Percentiles rank a stretch among this genome's conserved stretches.
These are phyloP conservation scores for Paecilomyces dactylethromorphus DNA, from an alignment of 2,329 filamentous ascomycete genomes.

Conservation along the genomic window DNA sequence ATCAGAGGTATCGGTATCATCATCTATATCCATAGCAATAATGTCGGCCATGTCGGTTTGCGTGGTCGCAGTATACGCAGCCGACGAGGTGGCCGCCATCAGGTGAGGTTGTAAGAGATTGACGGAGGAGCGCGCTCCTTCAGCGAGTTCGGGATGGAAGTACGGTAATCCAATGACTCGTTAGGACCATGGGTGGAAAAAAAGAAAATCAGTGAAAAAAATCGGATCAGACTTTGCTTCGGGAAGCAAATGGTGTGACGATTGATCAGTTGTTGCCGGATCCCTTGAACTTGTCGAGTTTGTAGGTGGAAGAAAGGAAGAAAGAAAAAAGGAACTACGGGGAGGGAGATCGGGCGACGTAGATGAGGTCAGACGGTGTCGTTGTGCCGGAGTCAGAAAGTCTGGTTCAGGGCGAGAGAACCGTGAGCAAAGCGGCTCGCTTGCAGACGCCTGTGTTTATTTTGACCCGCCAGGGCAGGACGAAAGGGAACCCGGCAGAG, in stretches of 20 bases:
- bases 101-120: conserved; percentile 1
- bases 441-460: conserved; percentile 23
- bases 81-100: not conserved
- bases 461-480: conserved; percentile 23
- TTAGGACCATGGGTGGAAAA: not conserved
- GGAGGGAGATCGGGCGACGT: not conserved
- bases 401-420: conserved; percentile 2
- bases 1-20: conserved; percentile 31
- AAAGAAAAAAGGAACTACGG: conserved; percentile 4
- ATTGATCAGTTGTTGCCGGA: not conserved
- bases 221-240: not conserved
- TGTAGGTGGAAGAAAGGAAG: conserved; percentile 5
- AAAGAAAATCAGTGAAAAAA: not conserved
- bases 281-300: not conserved
- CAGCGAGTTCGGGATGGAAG: not conserved
- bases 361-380: not conserved
- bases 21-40: conserved; percentile 16
- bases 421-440: conserved; percentile 11
- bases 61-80: conserved; percentile 1
- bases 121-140: not conserved
- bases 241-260: not conserved
- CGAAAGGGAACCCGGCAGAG: conserved; percentile 1
- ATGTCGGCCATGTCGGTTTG: conserved; percentile 7
- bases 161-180: not conserved
- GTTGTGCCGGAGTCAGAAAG: not conserved